Conservation (phyloP, 768 basidiomycete genomes). For the Royoungia palumana region DNA sequence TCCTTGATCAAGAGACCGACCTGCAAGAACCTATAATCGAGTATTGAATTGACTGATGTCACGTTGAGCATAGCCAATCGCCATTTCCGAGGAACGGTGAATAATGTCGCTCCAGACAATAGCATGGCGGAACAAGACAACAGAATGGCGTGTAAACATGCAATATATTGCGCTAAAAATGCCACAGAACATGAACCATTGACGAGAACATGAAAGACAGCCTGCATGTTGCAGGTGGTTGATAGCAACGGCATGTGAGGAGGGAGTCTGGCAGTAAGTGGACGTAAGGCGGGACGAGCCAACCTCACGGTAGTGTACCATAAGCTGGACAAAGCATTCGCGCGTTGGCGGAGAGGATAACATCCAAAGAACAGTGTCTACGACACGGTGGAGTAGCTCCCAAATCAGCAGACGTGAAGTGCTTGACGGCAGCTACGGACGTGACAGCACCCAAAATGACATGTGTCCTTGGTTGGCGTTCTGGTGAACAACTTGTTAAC, state of each 20-base stretch:
- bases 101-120: not conserved
- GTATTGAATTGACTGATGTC: not conserved
- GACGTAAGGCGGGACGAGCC: slow-evolving; percentile 12
- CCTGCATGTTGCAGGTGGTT: not conserved
- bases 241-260: slow-evolving; percentile 7
- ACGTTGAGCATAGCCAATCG: slow-evolving; percentile 18
- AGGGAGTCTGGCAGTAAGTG: not conserved
- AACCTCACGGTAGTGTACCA: not conserved
- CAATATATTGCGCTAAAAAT: slow-evolving; percentile 3
- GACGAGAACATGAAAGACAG: slow-evolving; percentile 6
- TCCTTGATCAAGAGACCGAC: slow-evolving; percentile 2
- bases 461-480: not conserved
- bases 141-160: not conserved
- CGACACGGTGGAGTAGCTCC: not conserved
- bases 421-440: not conserved
- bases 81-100: slow-evolving; percentile 14
- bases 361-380: not conserved
- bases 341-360: not conserved
- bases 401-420: not conserved
- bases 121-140: not conserved
- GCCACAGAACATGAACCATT: slow-evolving; percentile 6
- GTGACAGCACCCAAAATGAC: not conserved
- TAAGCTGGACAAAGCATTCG: slow-evolving; percentile 3
- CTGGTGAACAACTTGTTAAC: not conserved
- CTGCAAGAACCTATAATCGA: not conserved